Conservation (phyloP, 805 yeast genomes). For the Sugiyamaella mastotermitis region DNA sequence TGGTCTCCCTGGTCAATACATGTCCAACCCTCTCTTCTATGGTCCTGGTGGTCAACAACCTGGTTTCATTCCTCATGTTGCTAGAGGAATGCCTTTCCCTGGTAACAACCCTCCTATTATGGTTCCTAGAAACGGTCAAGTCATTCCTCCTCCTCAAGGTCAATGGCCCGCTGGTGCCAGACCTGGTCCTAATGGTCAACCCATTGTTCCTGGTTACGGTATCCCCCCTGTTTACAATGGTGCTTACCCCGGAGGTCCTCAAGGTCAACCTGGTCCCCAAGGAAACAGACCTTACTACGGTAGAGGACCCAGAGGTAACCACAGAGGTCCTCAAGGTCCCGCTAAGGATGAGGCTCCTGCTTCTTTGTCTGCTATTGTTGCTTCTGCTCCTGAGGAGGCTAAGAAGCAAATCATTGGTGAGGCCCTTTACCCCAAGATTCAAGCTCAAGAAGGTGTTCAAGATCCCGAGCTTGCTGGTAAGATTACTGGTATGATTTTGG, state of each 20-base stretch:
- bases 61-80: conserved; percentile 59
- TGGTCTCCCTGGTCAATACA: conserved; percentile 81
- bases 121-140: conserved; percentile 31
- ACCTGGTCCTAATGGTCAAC: conserved; percentile 81
- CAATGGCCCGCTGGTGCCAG: conserved; percentile 31
- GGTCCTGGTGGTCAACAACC: conserved; percentile 62
- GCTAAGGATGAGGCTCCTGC: conserved; percentile 12
- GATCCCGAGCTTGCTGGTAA: conserved; percentile 96
- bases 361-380: conserved; percentile 61
- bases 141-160: conserved; percentile 31
- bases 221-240: conserved; percentile 73
- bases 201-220: conserved; percentile 60
- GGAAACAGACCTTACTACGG: conserved; percentile 23
- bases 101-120: conserved; percentile 34
- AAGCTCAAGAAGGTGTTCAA: conserved; percentile 76
- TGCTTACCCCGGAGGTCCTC: conserved; percentile 26
- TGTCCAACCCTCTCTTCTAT: conserved; percentile 71
- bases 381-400: conserved; percentile 69
- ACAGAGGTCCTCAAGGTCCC: conserved; percentile 12
- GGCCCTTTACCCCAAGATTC: conserved; percentile 89
- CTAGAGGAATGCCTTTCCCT: conserved; percentile 50
- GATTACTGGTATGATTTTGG: conserved; percentile 98
- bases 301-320: conserved; percentile 21
- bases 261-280: conserved; percentile 15
- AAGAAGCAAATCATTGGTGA: conserved; percentile 98